Percentiles rank a stretch among this genome's conserved stretches.
Conservation (phyloP, 139 green algal species). For the Volvox reticuliferus region DNA sequence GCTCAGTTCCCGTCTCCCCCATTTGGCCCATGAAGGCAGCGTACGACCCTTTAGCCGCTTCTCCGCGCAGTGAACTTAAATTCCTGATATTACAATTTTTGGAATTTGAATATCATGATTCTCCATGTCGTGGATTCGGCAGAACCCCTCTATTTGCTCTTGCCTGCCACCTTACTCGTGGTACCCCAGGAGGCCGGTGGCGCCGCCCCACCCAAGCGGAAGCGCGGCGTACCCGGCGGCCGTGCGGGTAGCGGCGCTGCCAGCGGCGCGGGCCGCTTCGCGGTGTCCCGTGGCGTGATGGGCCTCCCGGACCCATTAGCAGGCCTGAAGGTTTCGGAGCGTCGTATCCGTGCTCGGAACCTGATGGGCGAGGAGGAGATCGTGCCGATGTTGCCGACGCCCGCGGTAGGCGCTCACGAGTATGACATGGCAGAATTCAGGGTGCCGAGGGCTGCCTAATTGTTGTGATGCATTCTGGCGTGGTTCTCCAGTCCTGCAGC, state of each 20-base stretch:
- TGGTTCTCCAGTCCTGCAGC: too few relatives aligned
- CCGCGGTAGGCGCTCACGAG: neutral
- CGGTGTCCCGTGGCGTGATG: constrained; percentile 27
- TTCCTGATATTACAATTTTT: too few relatives aligned
- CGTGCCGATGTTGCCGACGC: constrained; percentile 26
- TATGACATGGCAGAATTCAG: neutral
- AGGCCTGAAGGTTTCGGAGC: constrained; percentile 26
- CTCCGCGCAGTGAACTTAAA: too few relatives aligned
- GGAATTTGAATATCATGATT: too few relatives aligned
- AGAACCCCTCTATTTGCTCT: too few relatives aligned
- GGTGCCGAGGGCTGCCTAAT: too few relatives aligned
- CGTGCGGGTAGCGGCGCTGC: neutral
- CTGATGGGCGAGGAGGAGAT: constrained; percentile 33
- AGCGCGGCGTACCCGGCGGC: neutral
- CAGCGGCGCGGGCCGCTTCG: neutral
- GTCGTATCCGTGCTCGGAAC: neutral
- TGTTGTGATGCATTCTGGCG: too few relatives aligned
- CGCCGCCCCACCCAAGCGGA: neutral
- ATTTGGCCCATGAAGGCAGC: too few relatives aligned
- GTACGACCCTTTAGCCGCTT: too few relatives aligned
- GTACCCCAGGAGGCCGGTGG: neutral
- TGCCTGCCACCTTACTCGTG: too few relatives aligned
- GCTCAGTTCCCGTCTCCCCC: too few relatives aligned
- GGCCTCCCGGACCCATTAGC: constrained; percentile 16
- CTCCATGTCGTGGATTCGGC: too few relatives aligned